Conservation (phyloP, 1,284 basidiomycete genomes). For the Psilocybe mexicana region DNA sequence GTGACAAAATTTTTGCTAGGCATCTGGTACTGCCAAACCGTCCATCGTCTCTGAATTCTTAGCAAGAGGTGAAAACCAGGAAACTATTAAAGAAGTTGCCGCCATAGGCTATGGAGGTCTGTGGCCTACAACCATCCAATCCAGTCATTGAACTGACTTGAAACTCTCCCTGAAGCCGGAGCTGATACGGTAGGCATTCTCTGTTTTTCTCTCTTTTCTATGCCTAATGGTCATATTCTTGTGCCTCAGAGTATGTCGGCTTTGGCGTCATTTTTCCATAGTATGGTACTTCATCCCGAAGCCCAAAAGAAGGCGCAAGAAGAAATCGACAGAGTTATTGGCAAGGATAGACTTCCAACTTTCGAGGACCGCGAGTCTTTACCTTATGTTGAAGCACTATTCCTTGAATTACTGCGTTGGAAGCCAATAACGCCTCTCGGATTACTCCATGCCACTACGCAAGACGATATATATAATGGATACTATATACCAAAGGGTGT, state of each 20-base stretch:
- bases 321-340: constrained; percentile 21
- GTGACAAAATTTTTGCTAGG: constrained; percentile 6
- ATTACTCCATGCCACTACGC: constrained; percentile 1
- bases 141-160: too few relatives aligned
- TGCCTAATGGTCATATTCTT: neutral
- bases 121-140: neutral
- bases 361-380: constrained; percentile 33
- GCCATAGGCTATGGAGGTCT: constrained; percentile 16
- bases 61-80: constrained; percentile 14
- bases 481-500: constrained; percentile 13
- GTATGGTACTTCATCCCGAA: constrained; percentile 35
- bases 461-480: constrained; percentile 11
- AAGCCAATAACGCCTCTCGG: constrained; percentile 5
- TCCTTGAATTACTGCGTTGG: constrained; percentile 28
- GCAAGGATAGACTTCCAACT: constrained; percentile 25
- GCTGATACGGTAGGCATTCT: constrained; percentile 15
- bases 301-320: constrained; percentile 20
- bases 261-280: constrained; percentile 31
- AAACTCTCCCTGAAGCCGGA: constrained; percentile 9
- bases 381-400: constrained; percentile 31
- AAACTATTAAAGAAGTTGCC: constrained; percentile 24
- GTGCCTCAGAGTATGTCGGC: constrained; percentile 10
- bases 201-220: neutral
- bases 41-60: constrained; percentile 25
- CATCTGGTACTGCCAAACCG: constrained; percentile 19